These are phyloP conservation scores for Gossypium raimondii DNA, from an alignment of 345 rosid species.

Conservation along the genomic window DNA sequence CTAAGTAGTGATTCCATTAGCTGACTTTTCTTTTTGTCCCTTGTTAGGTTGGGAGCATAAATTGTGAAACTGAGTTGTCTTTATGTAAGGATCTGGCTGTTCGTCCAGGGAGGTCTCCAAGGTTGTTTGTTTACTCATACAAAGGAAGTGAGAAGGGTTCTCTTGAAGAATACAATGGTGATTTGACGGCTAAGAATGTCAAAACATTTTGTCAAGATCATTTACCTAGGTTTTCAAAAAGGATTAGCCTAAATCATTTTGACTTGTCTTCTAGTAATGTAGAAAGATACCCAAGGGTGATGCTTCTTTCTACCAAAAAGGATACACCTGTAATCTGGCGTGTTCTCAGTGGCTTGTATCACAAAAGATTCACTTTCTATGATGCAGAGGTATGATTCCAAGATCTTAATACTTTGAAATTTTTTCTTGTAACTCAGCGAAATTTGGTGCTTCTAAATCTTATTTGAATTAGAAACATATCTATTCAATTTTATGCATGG, in stretches of 20 bases:
- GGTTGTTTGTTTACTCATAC: constrained; percentile 63
- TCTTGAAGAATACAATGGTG: constrained; percentile 69
- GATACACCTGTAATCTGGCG: constrained; percentile 86
- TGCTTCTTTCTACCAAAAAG: constrained; percentile 81
- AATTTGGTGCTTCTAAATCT: not conserved
- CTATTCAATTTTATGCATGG: not conserved
- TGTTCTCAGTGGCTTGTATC: constrained; percentile 78
- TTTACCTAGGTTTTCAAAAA: constrained; percentile 70
- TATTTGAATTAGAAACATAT: not conserved
- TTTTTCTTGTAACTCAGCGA: not conserved
- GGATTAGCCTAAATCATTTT: constrained; percentile 41
- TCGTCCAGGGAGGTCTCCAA: constrained; percentile 48
- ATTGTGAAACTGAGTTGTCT: constrained; percentile 69
- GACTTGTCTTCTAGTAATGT: constrained; percentile 31
- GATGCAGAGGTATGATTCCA: constrained; percentile 54
- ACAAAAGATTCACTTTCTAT: constrained; percentile 50
- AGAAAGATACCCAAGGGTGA: constrained; percentile 46
- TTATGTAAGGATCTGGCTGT: constrained; percentile 65
- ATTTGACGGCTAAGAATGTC: constrained; percentile 48
- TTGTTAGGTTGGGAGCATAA: constrained; percentile 64
- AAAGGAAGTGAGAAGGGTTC: constrained; percentile 48
- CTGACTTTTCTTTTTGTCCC: constrained; percentile 11
- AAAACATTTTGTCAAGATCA: constrained; percentile 72
- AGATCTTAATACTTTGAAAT: not conserved
- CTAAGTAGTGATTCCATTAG: not conserved